phyloP scores from a whole-genome alignment of 2,329 filamentous ascomycete species.

The Ceratocystis harringtonii region DNA sequence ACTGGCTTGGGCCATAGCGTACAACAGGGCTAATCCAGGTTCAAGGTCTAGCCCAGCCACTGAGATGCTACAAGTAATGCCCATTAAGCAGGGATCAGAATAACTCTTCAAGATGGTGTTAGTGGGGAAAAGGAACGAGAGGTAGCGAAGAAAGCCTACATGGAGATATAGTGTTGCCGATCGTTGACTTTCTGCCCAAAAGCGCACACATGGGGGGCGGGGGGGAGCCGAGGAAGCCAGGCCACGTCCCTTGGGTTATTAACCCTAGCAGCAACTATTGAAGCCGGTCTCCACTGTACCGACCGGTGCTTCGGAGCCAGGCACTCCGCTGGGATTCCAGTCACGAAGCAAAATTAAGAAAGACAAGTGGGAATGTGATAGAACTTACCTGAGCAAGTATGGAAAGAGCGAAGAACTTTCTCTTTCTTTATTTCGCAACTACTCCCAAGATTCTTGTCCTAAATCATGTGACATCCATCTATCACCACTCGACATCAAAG shows the following conservation, averaged over 20 bases:
- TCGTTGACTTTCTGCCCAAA: not conserved
- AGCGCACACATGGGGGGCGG: too few relatives aligned
- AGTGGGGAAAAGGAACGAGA: not conserved
- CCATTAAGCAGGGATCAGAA: not conserved
- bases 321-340: not conserved
- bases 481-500: not conserved
- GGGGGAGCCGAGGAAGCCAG: too few relatives aligned
- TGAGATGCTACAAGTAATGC: not conserved
- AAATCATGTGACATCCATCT: not conserved
- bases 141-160: not conserved
- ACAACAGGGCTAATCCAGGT: not conserved
- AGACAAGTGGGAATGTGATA: too few relatives aligned
- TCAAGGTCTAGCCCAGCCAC: not conserved
- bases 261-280: not conserved
- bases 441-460: not conserved
- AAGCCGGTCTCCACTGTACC: not conserved
- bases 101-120: not conserved
- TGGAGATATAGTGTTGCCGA: not conserved
- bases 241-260: too few relatives aligned
- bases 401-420: not conserved
- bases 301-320: not conserved
- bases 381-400: too few relatives aligned
- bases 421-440: not conserved
- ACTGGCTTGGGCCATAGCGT: not conserved
- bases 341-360: too few relatives aligned